Evolutionary conservation across 805 yeast species (phyloP).

Genomic region (Pichia kluyveri): DNA sequence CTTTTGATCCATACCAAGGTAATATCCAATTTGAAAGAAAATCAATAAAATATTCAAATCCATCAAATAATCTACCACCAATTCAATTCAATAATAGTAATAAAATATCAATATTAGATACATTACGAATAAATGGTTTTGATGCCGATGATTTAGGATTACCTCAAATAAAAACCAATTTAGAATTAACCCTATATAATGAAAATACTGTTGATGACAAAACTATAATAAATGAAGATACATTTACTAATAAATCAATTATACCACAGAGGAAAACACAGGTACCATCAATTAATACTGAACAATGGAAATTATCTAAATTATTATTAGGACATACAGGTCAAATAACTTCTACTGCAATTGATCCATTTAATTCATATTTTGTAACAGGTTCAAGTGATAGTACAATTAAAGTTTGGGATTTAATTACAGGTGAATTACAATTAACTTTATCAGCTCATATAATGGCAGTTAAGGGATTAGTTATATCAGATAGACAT

Average conservation of each 20-base stretch:
- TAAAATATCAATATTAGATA: slow-evolving; percentile 14
- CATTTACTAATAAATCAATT: slow-evolving; percentile 18
- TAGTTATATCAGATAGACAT: slow-evolving; percentile 62
- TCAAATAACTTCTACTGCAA: slow-evolving; percentile 75
- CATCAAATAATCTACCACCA: no score
- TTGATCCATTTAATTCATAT: slow-evolving; percentile 86
- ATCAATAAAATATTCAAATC: no score
- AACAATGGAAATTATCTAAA: slow-evolving; percentile 58
- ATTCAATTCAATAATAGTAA: background rate
- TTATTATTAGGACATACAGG: slow-evolving; percentile 88
- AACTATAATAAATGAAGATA: slow-evolving; percentile 9
- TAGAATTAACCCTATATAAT: slow-evolving; percentile 11
- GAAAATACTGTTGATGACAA: background rate
- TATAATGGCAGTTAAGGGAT: slow-evolving; percentile 75
- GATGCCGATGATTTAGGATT: slow-evolving; percentile 9
- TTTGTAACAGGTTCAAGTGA: slow-evolving; percentile 90
- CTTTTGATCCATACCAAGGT: background rate
- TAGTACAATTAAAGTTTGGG: slow-evolving; percentile 87
- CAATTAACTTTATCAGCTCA: slow-evolving; percentile 83
- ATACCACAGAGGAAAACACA: slow-evolving; percentile 14
- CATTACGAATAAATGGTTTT: slow-evolving; percentile 7
- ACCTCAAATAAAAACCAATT: slow-evolving; percentile 4
- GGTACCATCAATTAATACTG: slow-evolving; percentile 13
- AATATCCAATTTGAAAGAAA: no score
- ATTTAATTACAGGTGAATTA: slow-evolving; percentile 59